Conservation (phyloP, 2,329 filamentous ascomycete genomes). For the Aspergillus sp. region DNA sequence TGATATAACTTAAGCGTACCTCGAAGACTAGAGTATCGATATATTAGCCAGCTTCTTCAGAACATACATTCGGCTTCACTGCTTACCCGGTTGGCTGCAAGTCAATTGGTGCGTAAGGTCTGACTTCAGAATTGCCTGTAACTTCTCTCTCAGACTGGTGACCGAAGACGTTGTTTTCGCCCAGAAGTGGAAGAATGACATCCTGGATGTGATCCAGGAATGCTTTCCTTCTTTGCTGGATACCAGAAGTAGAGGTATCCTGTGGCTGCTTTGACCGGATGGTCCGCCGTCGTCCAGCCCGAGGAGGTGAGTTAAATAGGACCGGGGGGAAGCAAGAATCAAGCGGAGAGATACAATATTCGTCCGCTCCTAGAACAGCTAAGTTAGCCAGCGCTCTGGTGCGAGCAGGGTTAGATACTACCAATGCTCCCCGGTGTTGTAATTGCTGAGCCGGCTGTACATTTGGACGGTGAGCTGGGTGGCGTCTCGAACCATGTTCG, state of each 20-base stretch:
- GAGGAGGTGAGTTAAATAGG: background rate
- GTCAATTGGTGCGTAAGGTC: background rate
- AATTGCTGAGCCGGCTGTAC: background rate
- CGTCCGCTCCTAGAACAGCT: background rate
- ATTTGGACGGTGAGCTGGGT: background rate
- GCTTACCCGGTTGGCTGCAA: constrained; percentile 1
- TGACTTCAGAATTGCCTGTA: background rate
- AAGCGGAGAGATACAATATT: background rate
- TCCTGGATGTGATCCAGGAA: background rate
- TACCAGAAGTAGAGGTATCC: background rate
- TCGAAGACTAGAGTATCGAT: constrained; percentile 27
- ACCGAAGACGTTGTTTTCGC: background rate
- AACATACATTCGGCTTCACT: background rate
- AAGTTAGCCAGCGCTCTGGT: background rate
- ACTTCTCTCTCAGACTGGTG: background rate
- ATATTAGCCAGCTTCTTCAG: constrained; percentile 4
- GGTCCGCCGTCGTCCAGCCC: no score
- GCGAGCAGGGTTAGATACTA: background rate
- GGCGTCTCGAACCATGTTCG: background rate
- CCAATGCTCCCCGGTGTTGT: background rate
- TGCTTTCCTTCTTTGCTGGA: background rate
- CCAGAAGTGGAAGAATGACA: background rate
- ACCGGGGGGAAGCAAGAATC: background rate
- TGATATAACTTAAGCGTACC: constrained; percentile 56
- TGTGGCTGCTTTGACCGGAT: background rate